Evolutionary conservation across 345 rosid genomes (phyloP), one percentile per base, ranked within the genome.

Genomic region (Hevea brasiliensis): DNA sequence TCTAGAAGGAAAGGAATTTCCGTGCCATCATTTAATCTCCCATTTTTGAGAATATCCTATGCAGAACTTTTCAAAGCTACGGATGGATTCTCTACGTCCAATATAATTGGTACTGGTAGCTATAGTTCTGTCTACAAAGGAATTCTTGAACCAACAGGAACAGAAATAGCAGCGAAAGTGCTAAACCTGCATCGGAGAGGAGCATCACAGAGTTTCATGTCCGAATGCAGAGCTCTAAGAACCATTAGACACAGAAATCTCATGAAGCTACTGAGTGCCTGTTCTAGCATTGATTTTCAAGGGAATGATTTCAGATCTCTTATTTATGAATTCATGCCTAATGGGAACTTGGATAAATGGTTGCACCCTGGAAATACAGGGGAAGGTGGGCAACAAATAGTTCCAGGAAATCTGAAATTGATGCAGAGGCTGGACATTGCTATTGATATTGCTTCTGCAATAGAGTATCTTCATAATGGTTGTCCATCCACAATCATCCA

Each of bases 261-360:
- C 9, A 59, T 85, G 44, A 79, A 77, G 62, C 13, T 86, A 29
- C 6, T 85, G 11, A 77, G 87, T 1, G 70, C 51, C 9, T 85
- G 86, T 65, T 81, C 81, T 0, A 47, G 51, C 51, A 81, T 78
- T 13, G 89, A 89, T 57, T 66, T 56, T 29, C 62, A 77, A 26
- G 83, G 90, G 47, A 81, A 87, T 60, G 79, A 81, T 44, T 89
- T 89, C 75, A 89, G 80, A 77, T 89, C 90, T 4, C 71, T 87
- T 8, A 57, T 87, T 5, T 82, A 72, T 41, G 80, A 83, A 57
- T 85, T 81, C 79, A 83, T 86, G 89, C 72, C 82, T 0, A 84
- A 83, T 42, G 87, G 89, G 11, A 86, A 74, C 65, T 59, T 86
- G 24, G 89, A 88, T 7, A 77, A 37, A 40, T 85, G 85, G 89